These are phyloP conservation scores for Curvularia sp. DNA, from an alignment of 2,329 filamentous ascomycete genomes.

Conservation along the genomic window DNA sequence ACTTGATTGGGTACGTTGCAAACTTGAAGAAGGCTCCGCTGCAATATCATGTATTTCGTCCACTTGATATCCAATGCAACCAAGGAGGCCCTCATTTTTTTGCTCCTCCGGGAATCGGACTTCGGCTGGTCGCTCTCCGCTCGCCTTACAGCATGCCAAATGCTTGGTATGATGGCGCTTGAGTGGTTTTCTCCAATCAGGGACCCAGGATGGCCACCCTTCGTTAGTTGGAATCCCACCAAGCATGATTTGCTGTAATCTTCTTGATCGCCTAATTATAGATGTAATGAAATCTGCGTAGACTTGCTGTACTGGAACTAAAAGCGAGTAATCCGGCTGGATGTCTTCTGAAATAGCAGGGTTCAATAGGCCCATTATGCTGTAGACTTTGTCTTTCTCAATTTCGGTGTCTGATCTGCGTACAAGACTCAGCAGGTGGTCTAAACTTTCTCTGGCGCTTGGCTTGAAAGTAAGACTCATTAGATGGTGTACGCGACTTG, in stretches of 20 bases:
- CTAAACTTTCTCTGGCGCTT: background rate
- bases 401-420: background rate
- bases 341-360: background rate
- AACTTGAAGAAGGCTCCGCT: background rate
- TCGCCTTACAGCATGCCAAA: background rate
- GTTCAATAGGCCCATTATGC: background rate
- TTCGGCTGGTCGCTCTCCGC: background rate
- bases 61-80: background rate
- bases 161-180: background rate
- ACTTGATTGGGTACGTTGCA: no score
- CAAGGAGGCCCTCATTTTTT: background rate
- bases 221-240: background rate
- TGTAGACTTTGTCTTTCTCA: background rate
- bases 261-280: background rate
- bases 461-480: background rate
- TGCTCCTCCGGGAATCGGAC: background rate
- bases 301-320: background rate
- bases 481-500: background rate
- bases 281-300: background rate
- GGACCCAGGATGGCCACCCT: background rate
- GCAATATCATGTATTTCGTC: background rate
- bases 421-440: background rate
- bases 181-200: background rate
- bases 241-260: background rate
- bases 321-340: background rate